Evolutionary conservation across 441 rosid genomes (phyloP).

Genomic region (Capsella rubella): DNA sequence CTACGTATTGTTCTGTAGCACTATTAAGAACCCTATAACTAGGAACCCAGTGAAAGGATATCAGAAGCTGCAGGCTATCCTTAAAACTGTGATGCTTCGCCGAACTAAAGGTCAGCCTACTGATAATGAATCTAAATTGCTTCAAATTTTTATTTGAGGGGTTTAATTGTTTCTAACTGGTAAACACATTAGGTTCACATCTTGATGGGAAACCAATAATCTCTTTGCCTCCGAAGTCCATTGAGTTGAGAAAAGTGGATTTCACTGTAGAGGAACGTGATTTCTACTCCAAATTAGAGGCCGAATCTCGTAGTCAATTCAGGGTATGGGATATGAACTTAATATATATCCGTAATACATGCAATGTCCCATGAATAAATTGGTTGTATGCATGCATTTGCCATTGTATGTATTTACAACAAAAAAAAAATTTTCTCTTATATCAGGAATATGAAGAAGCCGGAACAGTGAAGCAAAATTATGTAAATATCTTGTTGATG

Average conservation of each 20-base stretch:
- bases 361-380: slow-evolving; percentile 27
- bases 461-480: slow-evolving; percentile 90
- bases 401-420: slow-evolving; percentile 2
- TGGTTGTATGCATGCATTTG: background rate
- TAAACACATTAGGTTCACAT: slow-evolving; percentile 54
- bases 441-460: slow-evolving; percentile 91
- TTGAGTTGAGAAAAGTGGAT: slow-evolving; percentile 77
- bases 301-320: slow-evolving; percentile 82
- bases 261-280: slow-evolving; percentile 78
- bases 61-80: slow-evolving; percentile 75
- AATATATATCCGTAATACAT: background rate
- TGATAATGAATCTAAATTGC: slow-evolving; percentile 13
- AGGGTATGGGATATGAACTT: slow-evolving; percentile 55
- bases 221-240: slow-evolving; percentile 71
- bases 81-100: slow-evolving; percentile 86
- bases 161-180: slow-evolving; percentile 13
- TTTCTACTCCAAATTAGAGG: slow-evolving; percentile 77
- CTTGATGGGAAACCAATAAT: slow-evolving; percentile 89
- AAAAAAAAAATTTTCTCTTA: background rate
- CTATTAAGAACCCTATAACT: slow-evolving; percentile 68
- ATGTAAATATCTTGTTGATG: slow-evolving; percentile 90
- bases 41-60: slow-evolving; percentile 69
- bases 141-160: slow-evolving; percentile 26
- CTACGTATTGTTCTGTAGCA: slow-evolving; percentile 61
- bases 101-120: slow-evolving; percentile 81